These are phyloP conservation scores for Beta lomatogona DNA, from an alignment of 179 eudicot species.

Conservation along the genomic window DNA sequence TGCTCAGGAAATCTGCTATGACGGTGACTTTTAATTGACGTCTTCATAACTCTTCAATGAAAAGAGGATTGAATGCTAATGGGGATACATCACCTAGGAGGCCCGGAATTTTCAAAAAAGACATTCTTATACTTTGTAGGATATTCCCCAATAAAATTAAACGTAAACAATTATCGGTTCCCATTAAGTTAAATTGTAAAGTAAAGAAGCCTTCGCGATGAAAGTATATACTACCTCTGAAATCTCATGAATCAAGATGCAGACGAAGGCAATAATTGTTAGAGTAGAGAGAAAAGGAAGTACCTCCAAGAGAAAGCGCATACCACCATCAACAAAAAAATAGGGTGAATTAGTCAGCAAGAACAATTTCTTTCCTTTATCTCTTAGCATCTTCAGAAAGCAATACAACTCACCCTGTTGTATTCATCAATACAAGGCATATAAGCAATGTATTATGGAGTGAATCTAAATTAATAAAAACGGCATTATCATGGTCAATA, in stretches of 20 bases:
- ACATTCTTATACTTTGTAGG: not conserved
- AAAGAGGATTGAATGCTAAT: not conserved
- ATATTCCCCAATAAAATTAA: not conserved
- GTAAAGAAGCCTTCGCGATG: not conserved
- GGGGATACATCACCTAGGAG: not conserved
- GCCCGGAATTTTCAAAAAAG: not conserved
- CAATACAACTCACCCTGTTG: conserved; percentile 66
- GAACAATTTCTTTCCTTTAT: conserved; percentile 93
- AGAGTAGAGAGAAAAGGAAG: conserved; percentile 1
- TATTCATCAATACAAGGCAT: conserved; percentile 20
- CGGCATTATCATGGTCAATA: not conserved
- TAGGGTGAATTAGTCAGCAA: conserved; percentile 96
- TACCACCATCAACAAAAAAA: conserved; percentile 98
- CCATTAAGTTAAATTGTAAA: not conserved
- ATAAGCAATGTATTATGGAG: not conserved
- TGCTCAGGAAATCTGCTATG: not conserved
- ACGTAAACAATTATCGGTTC: not conserved
- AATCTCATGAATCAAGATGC: conserved; percentile 9
- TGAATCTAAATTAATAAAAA: not conserved
- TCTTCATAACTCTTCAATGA: not conserved
- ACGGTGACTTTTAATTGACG: not conserved
- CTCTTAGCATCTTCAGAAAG: conserved; percentile 81
- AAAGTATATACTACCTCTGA: not conserved
- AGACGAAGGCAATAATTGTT: not conserved
- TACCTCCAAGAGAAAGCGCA: conserved; percentile 96